Conservation (phyloP, 345 rosid species). For the Triadica sebifera region DNA sequence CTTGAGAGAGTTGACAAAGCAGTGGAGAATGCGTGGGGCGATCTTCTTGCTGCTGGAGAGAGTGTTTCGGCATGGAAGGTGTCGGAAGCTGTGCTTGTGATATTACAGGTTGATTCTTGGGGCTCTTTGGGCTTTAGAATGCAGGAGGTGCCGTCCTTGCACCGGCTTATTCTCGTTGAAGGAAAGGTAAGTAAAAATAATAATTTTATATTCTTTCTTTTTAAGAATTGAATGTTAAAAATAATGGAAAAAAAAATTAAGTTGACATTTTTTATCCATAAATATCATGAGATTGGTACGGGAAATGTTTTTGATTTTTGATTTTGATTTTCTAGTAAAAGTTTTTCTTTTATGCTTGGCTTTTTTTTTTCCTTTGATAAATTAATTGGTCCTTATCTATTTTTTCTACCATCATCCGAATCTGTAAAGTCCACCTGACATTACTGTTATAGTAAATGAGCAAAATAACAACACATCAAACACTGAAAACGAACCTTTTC, state of each 20-base stretch:
- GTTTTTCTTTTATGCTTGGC: not conserved
- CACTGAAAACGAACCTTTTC: not conserved
- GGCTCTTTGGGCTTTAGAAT: constrained; percentile 60
- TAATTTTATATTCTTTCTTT: not conserved
- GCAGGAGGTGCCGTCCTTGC: constrained; percentile 71
- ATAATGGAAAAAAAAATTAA: too few species aligned
- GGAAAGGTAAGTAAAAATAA: constrained; percentile 47
- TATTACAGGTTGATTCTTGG: constrained; percentile 66
- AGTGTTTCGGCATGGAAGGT: constrained; percentile 65
- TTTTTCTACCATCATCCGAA: not conserved
- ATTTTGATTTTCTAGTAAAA: not conserved
- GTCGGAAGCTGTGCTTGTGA: constrained; percentile 40
- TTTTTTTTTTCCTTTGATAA: not conserved
- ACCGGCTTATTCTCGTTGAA: constrained; percentile 57
- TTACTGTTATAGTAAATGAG: not conserved
- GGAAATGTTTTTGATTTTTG: not conserved
- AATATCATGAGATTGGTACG: not conserved
- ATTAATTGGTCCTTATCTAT: not conserved
- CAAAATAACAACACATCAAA: not conserved
- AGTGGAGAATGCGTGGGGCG: constrained; percentile 42
- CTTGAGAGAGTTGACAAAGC: constrained; percentile 43
- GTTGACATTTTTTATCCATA: not conserved
- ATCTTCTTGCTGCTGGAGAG: constrained; percentile 46
- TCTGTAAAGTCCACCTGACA: not conserved
- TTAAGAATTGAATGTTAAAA: not conserved